Conservation (phyloP, 495 filamentous ascomycete species). For the Gamarada debralockiae region DNA sequence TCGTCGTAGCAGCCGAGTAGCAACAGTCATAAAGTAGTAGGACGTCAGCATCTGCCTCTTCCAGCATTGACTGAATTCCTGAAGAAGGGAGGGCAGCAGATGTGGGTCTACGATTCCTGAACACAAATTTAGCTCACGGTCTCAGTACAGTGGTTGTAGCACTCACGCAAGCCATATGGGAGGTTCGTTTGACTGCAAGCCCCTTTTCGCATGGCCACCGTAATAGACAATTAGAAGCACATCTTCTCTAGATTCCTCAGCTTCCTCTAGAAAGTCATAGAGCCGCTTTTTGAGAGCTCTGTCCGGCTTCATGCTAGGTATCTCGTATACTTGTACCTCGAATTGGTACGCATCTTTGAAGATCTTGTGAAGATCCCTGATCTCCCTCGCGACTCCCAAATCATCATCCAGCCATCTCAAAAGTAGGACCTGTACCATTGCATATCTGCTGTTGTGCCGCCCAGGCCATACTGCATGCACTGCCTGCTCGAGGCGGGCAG, state of each 20-base stretch:
- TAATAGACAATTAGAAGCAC: constrained; percentile 30
- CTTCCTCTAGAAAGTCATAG: not conserved
- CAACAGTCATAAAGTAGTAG: constrained; percentile 25
- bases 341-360: constrained; percentile 1
- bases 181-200: constrained; percentile 11
- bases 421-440: not conserved
- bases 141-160: not conserved
- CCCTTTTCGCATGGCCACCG: constrained; percentile 19
- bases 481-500: not conserved
- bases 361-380: not conserved
- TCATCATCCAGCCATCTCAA: constrained; percentile 3
- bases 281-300: not conserved
- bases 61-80: constrained; percentile 21
- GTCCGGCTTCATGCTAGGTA: constrained; percentile 2
- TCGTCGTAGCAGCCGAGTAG: constrained; percentile 9
- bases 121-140: not conserved
- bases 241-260: constrained; percentile 1
- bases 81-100: constrained; percentile 18
- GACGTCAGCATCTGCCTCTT: constrained; percentile 23
- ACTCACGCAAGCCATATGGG: constrained; percentile 22
- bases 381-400: not conserved
- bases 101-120: constrained; percentile 9
- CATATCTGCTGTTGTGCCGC: not conserved
- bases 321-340: not conserved
- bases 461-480: not conserved